A percentile compares a stretch with the other conserved stretches of the same genome.
Evolutionary conservation across 2,329 filamentous ascomycete species (phyloP).

Genomic region (Achaetomium macrosporum): DNA sequence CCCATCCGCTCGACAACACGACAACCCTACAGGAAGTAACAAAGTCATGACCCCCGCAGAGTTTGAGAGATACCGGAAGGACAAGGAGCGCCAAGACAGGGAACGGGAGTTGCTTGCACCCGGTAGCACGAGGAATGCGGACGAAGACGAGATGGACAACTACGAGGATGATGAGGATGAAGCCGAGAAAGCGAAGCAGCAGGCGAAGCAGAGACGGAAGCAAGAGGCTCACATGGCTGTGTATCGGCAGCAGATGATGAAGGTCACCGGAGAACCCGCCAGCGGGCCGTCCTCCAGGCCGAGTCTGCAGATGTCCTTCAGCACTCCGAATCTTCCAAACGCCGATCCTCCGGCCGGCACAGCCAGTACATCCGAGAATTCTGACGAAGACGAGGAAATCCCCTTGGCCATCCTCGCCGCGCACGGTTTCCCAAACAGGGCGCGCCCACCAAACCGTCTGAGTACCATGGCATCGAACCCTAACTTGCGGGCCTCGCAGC

Average conservation of each 20-base stretch:
- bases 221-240: constrained; percentile 87
- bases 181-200: constrained; percentile 64
- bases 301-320: constrained; percentile 51
- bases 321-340: constrained; percentile 53
- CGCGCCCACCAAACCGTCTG: constrained; percentile 65
- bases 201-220: constrained; percentile 72
- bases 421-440: constrained; percentile 79
- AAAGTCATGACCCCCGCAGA: constrained; percentile 89
- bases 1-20: constrained; percentile 28
- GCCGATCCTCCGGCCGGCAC: constrained; percentile 29
- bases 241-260: constrained; percentile 95
- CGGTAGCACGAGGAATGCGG: constrained; percentile 33
- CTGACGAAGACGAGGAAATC: constrained; percentile 81
- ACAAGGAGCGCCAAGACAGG: constrained; percentile 53
- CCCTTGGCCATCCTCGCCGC: constrained; percentile 81
- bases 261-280: constrained; percentile 72
- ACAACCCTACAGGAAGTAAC: constrained; percentile 42
- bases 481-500: constrained; percentile 55
- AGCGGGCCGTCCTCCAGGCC: constrained; percentile 45
- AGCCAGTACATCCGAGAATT: constrained; percentile 42
- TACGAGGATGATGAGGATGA: constrained; percentile 77
- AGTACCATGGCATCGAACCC: constrained; percentile 62
- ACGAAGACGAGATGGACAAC: constrained; percentile 54
- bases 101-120: constrained; percentile 34
- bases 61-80: constrained; percentile 74